Percentiles rank a stretch among this genome's conserved stretches.
phyloP scores from a whole-genome alignment of 768 basidiomycete genomes.

The Sutorius australiensis region DNA sequence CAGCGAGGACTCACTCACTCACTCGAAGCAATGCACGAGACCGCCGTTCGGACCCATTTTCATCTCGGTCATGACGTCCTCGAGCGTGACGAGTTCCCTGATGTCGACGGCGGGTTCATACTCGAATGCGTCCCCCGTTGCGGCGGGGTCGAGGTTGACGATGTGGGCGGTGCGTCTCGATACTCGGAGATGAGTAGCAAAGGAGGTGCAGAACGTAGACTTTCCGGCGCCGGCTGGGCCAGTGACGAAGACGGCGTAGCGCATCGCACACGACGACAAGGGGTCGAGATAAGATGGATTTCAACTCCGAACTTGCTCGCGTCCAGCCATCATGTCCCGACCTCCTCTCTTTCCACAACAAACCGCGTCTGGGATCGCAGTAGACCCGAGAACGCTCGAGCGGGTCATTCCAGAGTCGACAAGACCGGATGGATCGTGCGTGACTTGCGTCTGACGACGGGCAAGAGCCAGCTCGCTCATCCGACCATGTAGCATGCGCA shows the following conservation, averaged over 20 bases:
- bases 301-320: constrained; percentile 26
- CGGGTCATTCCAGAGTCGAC: constrained; percentile 84
- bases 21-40: constrained; percentile 99
- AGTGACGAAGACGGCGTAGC: constrained; percentile 83
- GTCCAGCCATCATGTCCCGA: constrained; percentile 54
- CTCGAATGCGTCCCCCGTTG: constrained; percentile 80
- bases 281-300: constrained; percentile 19
- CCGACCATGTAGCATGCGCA: constrained; percentile 58
- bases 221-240: constrained; percentile 99
- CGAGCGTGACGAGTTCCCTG: constrained; percentile 82
- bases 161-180: constrained; percentile 84
- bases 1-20: constrained; percentile 50
- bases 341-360: constrained; percentile 74
- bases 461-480: constrained; percentile 8
- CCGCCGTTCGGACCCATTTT: constrained; percentile 97
- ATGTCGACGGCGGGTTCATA: constrained; percentile 93
- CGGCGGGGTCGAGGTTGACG: constrained; percentile 97
- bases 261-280: constrained; percentile 44
- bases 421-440: constrained; percentile 81
- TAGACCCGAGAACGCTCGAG: constrained; percentile 83
- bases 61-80: constrained; percentile 95
- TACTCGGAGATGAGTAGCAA: constrained; percentile 84
- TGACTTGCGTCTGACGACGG: constrained; percentile 6
- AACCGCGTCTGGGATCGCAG: constrained; percentile 70
- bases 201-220: constrained; percentile 85